A percentile compares a stretch with the other conserved stretches of the same genome.
Conservation (phyloP, 495 filamentous ascomycete genomes). For the Talaromyces proteolyticus region DNA sequence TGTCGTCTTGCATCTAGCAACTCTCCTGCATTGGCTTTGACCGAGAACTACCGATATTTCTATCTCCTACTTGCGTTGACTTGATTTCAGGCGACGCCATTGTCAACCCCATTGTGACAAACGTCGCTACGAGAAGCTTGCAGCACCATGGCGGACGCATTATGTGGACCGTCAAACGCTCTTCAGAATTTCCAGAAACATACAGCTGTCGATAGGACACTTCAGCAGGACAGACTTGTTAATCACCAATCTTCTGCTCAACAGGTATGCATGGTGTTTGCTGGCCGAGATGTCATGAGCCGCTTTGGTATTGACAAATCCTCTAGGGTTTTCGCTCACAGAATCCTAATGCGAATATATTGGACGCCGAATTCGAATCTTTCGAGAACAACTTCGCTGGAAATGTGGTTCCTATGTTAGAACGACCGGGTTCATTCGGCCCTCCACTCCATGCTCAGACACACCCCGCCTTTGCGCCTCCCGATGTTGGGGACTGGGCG, state of each 20-base stretch:
- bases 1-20: too few species aligned
- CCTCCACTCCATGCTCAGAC: slow-evolving; percentile 10
- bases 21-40: too few species aligned
- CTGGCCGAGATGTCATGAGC: background rate
- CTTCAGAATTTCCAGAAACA: slow-evolving; percentile 83
- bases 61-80: too few species aligned
- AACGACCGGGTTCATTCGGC: slow-evolving; percentile 23
- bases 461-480: slow-evolving; percentile 9
- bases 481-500: slow-evolving; percentile 32
- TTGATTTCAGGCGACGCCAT: too few species aligned
- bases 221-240: slow-evolving; percentile 77
- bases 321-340: slow-evolving; percentile 59
- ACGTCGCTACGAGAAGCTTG: background rate
- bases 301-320: slow-evolving; percentile 9
- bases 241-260: slow-evolving; percentile 41
- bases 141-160: slow-evolving; percentile 64
- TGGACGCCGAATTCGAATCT: slow-evolving; percentile 66
- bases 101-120: background rate
- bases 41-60: too few species aligned
- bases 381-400: slow-evolving; percentile 53
- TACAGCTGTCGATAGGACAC: slow-evolving; percentile 64
- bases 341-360: slow-evolving; percentile 43
- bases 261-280: slow-evolving; percentile 37
- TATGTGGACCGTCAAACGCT: slow-evolving; percentile 88
- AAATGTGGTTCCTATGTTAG: slow-evolving; percentile 22